Evolutionary conservation across 805 yeast genomes (phyloP).

Genomic region (Saturnispora besseyi): DNA sequence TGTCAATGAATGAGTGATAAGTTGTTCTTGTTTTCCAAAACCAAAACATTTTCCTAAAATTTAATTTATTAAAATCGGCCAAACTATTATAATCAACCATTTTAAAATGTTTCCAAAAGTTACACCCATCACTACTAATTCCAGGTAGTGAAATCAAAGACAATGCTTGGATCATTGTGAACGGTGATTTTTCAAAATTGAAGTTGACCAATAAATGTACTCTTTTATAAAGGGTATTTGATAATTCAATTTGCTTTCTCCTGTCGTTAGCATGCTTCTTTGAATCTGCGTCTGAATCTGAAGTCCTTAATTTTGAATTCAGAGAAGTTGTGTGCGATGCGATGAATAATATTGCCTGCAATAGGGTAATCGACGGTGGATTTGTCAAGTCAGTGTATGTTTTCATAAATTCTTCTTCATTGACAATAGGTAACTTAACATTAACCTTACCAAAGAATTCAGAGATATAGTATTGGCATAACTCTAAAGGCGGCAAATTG

Average conservation of each 20-base stretch:
- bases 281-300: background rate
- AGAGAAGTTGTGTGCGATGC: constrained; percentile 42
- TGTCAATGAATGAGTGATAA: constrained; percentile 45
- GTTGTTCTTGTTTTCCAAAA: constrained; percentile 17
- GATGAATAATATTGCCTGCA: constrained; percentile 59
- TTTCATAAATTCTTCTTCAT: constrained; percentile 51
- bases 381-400: constrained; percentile 43
- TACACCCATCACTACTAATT: constrained; percentile 2
- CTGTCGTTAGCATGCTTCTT: background rate
- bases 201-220: constrained; percentile 71
- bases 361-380: constrained; percentile 52
- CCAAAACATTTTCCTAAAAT: constrained; percentile 18
- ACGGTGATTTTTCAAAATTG: constrained; percentile 56
- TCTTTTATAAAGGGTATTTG: constrained; percentile 52
- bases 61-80: constrained; percentile 64
- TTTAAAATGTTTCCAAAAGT: constrained; percentile 15
- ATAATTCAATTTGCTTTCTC: constrained; percentile 30
- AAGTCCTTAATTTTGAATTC: background rate
- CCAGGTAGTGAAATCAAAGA: constrained; percentile 19
- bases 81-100: constrained; percentile 46
- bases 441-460: constrained; percentile 56
- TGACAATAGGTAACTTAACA: constrained; percentile 60
- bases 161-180: constrained; percentile 47
- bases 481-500: constrained; percentile 49
- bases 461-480: constrained; percentile 51